A percentile compares a stretch with the other conserved stretches of the same genome.
phyloP scores from a whole-genome alignment of 2,329 filamentous ascomycete species.

The Alternaria arborescens region DNA sequence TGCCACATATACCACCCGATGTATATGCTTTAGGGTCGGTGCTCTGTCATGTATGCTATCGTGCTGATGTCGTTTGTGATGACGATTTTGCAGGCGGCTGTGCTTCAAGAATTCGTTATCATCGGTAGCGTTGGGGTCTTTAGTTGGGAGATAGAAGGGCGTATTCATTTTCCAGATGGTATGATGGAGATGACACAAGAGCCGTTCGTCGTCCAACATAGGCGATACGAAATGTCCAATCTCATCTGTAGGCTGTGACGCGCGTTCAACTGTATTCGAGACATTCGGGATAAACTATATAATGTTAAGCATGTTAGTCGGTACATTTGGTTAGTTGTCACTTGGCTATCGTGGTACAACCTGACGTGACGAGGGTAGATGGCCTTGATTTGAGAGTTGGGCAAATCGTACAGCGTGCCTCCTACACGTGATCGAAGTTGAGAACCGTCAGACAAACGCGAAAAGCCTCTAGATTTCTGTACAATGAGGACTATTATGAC shows the following conservation, averaged over 20 bases:
- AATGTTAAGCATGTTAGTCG: background rate
- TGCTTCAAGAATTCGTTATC: background rate
- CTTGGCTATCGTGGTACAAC: background rate
- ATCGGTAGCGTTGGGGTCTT: background rate
- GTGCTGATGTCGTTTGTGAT: background rate
- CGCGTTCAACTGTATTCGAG: background rate
- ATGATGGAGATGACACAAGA: background rate
- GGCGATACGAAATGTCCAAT: background rate
- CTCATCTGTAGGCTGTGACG: background rate
- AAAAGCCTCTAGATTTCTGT: conserved; percentile 51
- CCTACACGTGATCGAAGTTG: conserved; percentile 27
- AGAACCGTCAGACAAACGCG: conserved; percentile 27
- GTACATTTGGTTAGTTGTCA: background rate
- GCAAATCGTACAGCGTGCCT: conserved; percentile 30
- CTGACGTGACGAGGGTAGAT: conserved; percentile 14
- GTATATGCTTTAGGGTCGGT: background rate
- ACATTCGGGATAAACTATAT: background rate
- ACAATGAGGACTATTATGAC: conserved; percentile 51
- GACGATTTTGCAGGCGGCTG: background rate
- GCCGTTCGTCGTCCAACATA: background rate
- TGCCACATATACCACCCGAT: background rate
- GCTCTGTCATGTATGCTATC: background rate
- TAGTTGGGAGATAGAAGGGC: too few relatives aligned
- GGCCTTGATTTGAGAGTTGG: conserved; percentile 33
- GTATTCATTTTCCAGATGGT: background rate